Percentiles rank a stretch among this genome's conserved stretches.
Evolutionary conservation across 2,329 filamentous ascomycete genomes (phyloP).

Genomic region (Penicillium sp.): DNA sequence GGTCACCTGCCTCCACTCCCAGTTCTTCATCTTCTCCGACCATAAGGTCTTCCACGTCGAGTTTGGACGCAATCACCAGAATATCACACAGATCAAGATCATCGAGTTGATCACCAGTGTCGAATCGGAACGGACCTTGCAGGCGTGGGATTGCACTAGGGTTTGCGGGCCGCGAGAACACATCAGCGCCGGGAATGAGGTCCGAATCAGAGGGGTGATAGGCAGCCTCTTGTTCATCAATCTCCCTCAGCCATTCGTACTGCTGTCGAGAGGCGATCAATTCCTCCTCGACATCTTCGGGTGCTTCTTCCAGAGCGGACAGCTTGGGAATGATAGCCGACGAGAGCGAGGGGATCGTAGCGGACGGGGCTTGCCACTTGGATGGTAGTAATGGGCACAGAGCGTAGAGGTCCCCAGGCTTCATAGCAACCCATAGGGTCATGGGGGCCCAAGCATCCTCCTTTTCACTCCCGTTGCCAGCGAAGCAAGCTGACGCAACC

Average conservation of each 20-base stretch:
- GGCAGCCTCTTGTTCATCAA: slow-evolving; percentile 50
- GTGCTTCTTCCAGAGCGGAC: slow-evolving; percentile 37
- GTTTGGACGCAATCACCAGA: slow-evolving; percentile 48
- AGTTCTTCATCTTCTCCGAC: slow-evolving; percentile 46
- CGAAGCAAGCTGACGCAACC: slow-evolving; percentile 84
- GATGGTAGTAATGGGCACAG: slow-evolving; percentile 83
- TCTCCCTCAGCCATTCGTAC: slow-evolving; percentile 53
- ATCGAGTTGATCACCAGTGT: slow-evolving; percentile 45
- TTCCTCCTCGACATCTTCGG: slow-evolving; percentile 41
- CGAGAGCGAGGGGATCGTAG: slow-evolving; percentile 73
- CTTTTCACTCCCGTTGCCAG: slow-evolving; percentile 56
- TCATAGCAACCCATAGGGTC: slow-evolving; percentile 97
- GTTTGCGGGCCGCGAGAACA: slow-evolving; percentile 51
- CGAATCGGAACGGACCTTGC: slow-evolving; percentile 56
- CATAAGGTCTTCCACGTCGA: slow-evolving; percentile 49
- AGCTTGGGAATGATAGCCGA: slow-evolving; percentile 74
- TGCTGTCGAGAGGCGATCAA: slow-evolving; percentile 49
- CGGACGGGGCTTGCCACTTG: slow-evolving; percentile 73
- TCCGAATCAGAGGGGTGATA: slow-evolving; percentile 34
- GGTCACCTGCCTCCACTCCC: slow-evolving; percentile 37
- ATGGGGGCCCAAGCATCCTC: slow-evolving; percentile 79
- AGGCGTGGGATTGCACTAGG: slow-evolving; percentile 53
- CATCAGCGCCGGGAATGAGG: slow-evolving; percentile 41
- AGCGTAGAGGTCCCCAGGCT: slow-evolving; percentile 85
- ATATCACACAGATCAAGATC: slow-evolving; percentile 57